A percentile compares a stretch with the other conserved stretches of the same genome.
Conservation (phyloP, 1,284 basidiomycete genomes). For the Amanita bisporigera region DNA sequence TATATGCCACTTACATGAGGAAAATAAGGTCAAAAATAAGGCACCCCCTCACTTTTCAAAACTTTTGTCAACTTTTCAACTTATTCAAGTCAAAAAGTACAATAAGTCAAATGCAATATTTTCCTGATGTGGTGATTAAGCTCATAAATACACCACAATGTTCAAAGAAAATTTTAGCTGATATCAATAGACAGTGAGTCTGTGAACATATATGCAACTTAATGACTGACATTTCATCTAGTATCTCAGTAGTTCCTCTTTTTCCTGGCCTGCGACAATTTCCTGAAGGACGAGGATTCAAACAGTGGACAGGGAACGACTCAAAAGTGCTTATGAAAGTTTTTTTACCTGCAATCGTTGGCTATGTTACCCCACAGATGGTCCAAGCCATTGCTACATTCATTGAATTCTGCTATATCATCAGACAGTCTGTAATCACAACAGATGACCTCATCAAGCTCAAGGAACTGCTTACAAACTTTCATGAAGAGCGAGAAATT, state of each 20-base stretch:
- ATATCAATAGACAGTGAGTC: conserved; percentile 28
- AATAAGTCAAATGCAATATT: no score
- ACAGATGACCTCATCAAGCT: not conserved
- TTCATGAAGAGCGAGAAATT: not conserved
- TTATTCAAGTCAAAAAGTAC: no score
- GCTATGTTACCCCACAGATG: conserved; percentile 35
- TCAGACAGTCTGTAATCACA: conserved; percentile 25
- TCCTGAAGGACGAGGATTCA: conserved; percentile 28
- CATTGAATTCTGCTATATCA: conserved; percentile 47
- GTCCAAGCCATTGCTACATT: conserved; percentile 35
- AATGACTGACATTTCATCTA: conserved; percentile 14
- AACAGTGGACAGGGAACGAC: conserved; percentile 35
- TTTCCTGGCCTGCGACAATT: conserved; percentile 28
- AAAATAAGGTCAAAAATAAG: no score
- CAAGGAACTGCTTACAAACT: not conserved
- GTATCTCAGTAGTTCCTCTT: conserved; percentile 18
- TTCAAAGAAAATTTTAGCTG: conserved; percentile 14
- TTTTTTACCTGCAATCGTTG: conserved; percentile 37
- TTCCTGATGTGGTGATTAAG: no score
- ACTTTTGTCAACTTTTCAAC: no score
- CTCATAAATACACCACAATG: not conserved
- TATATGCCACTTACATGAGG: no score
- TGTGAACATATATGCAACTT: not conserved
- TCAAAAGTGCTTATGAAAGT: conserved; percentile 39
- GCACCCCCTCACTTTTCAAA: no score